A percentile compares a stretch with the other conserved stretches of the same genome.
Evolutionary conservation across 2,329 filamentous ascomycete genomes (phyloP).

Genomic region (Cercospora zeina): DNA sequence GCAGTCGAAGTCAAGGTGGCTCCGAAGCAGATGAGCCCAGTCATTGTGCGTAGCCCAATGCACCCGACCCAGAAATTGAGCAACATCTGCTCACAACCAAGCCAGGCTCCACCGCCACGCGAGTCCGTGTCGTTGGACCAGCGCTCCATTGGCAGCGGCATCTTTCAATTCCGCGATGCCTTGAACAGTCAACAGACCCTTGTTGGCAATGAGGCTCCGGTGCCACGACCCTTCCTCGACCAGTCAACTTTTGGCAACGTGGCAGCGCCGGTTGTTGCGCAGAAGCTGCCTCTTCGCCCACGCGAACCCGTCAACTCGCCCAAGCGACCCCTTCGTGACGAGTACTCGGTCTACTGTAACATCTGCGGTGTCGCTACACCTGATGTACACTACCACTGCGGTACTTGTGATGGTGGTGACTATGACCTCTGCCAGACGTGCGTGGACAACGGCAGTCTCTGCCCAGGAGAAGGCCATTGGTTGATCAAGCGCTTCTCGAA

Average conservation of each 20-base stretch:
- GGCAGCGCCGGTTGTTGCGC: slow-evolving; percentile 24
- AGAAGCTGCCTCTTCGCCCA: slow-evolving; percentile 44
- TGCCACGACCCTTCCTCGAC: slow-evolving; percentile 45
- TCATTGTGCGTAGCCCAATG: slow-evolving; percentile 20
- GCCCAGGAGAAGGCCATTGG: slow-evolving; percentile 80
- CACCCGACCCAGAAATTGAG: background rate
- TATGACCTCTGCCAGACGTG: slow-evolving; percentile 88
- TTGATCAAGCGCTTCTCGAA: slow-evolving; percentile 86
- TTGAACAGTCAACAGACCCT: slow-evolving; percentile 38
- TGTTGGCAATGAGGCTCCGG: slow-evolving; percentile 38
- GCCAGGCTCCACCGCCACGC: slow-evolving; percentile 28
- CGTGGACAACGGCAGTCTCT: slow-evolving; percentile 72
- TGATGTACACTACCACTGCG: slow-evolving; percentile 89
- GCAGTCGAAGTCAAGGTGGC: slow-evolving; percentile 24
- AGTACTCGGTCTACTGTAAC: slow-evolving; percentile 92
- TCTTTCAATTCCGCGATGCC: slow-evolving; percentile 44
- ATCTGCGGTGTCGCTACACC: slow-evolving; percentile 76
- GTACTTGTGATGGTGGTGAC: slow-evolving; percentile 87
- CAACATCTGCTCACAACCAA: slow-evolving; percentile 24
- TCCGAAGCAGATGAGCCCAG: slow-evolving; percentile 27
- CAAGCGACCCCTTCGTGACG: slow-evolving; percentile 39
- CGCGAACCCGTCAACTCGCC: slow-evolving; percentile 41
- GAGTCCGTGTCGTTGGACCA: slow-evolving; percentile 35
- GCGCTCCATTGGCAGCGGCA: slow-evolving; percentile 40
- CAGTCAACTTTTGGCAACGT: slow-evolving; percentile 32